Percentiles rank a stretch among this genome's conserved stretches.
Evolutionary conservation across 2,329 filamentous ascomycete genomes (phyloP).

Genomic region (Phyllosticta citribraziliensis): DNA sequence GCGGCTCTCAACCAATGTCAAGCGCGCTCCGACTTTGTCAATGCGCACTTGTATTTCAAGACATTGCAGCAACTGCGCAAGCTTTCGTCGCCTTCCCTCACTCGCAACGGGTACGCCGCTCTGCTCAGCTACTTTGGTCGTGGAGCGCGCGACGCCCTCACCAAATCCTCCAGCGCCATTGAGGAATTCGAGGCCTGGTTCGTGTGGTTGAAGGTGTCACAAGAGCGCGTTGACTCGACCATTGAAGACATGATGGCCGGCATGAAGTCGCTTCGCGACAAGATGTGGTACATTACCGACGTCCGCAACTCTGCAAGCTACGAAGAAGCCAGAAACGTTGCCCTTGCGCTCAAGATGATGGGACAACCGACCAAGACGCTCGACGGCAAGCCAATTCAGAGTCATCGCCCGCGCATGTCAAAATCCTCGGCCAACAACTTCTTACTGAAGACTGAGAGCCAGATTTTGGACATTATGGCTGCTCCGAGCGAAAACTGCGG

Average conservation of each 20-base stretch:
- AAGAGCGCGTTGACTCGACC: conserved; percentile 64
- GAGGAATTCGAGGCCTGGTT: conserved; percentile 76
- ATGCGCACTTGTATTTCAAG: conserved; percentile 76
- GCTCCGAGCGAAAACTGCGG: conserved; percentile 76
- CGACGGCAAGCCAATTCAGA: conserved; percentile 30
- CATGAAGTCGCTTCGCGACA: conserved; percentile 70
- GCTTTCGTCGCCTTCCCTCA: conserved; percentile 50
- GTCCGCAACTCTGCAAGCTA: conserved; percentile 84
- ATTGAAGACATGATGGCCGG: conserved; percentile 67
- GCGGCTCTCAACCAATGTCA: conserved; percentile 68
- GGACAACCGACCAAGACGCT: conserved; percentile 43
- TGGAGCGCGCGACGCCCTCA: conserved; percentile 59
- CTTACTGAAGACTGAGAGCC: conserved; percentile 70
- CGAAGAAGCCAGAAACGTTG: conserved; percentile 76
- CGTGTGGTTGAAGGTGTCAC: conserved; percentile 72
- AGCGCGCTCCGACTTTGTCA: conserved; percentile 71
- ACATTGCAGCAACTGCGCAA: conserved; percentile 64
- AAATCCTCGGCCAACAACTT: conserved; percentile 45
- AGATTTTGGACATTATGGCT: conserved; percentile 79
- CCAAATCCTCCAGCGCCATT: conserved; percentile 59
- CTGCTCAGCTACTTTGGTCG: conserved; percentile 65
- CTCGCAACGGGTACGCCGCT: conserved; percentile 59
- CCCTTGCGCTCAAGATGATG: conserved; percentile 86
- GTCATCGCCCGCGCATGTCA: conserved; percentile 33
- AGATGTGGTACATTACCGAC: conserved; percentile 98